Evolutionary conservation across 306 rosid species (phyloP).

Genomic region (Urtica urens): DNA sequence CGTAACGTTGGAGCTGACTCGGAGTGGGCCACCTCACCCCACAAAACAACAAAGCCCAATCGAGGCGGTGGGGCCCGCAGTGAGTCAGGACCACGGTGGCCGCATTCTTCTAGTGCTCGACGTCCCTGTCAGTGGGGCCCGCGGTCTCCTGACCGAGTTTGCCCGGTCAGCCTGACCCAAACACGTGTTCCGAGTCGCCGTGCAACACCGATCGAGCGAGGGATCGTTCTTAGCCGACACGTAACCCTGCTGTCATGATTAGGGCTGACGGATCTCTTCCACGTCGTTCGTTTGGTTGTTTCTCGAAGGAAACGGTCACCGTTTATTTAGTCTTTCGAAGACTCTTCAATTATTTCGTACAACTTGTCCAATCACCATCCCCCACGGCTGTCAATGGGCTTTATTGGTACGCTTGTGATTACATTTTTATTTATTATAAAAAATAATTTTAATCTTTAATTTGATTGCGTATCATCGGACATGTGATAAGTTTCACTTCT

Average conservation of each 20-base stretch:
- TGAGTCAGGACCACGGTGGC: conserved; percentile 47
- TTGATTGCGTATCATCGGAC: too few species aligned
- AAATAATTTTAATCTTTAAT: neutral
- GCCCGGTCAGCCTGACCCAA: conserved; percentile 19
- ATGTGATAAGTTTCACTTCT: too few species aligned
- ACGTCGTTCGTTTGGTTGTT: neutral
- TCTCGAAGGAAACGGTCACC: conserved; percentile 6
- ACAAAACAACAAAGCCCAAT: conserved; percentile 29
- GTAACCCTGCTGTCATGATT: conserved; percentile 15
- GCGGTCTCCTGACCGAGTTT: conserved; percentile 25
- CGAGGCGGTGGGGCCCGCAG: conserved; percentile 23
- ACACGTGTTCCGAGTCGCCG: conserved; percentile 32
- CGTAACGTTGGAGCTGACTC: conserved; percentile 43
- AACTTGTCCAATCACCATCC: neutral
- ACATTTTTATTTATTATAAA: neutral
- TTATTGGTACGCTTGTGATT: neutral
- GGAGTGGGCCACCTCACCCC: conserved; percentile 37
- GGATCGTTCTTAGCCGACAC: conserved; percentile 15
- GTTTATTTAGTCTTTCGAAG: neutral
- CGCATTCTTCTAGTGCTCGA: conserved; percentile 5
- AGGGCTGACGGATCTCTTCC: conserved; percentile 8
- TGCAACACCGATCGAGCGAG: conserved; percentile 8
- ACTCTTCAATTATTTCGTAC: conserved; percentile 1
- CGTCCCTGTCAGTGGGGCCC: conserved; percentile 43
- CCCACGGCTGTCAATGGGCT: conserved; percentile 4